Evolutionary conservation across 805 yeast species (phyloP), one percentile per base, ranked within the genome.

Genomic region (Cyberlindnera petersonii): DNA sequence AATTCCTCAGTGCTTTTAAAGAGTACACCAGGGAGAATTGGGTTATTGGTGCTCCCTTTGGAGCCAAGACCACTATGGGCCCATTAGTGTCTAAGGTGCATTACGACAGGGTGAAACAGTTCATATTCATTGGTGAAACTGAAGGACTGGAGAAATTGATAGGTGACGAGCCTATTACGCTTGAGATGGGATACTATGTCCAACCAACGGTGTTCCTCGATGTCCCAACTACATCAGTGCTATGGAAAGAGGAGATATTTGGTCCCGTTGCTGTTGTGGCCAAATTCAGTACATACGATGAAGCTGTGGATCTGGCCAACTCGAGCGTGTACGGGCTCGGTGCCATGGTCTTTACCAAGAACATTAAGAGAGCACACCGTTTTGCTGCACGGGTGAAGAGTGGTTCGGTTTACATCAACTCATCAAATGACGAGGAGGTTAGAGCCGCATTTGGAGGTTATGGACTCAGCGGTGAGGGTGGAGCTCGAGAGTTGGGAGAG

Each of bases 381-480:
- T 68, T 80, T 52, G 83, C 88, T 13, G 60, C 69, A 33, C 74
- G 73, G 27, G 59, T 82, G 40, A 72, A 77, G 49, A 77, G 84
- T 5, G 91, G 91, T 19, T 74, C 75, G 36, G 77, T 82, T 20
- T 82, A 83, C 76, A 65, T 82, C 53, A 82, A 82, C 62, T 71
- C 81, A 11, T 77, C 81, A 37, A 81, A 82, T 53, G 82, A 77
- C 49, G 76, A 78, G 52, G 79, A 77, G 53, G 61, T 70, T 48
- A 71, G 72, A 49, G 76, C 82, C 39, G 91, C 91, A 15, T 85
- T 85, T 60, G 94, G 94, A 32, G 94, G 94, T 28, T 82, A 77
- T 60, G 82, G 83, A 62, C 66, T 74, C 68, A 75, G 85, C 50
- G 95, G 95, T 49, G 71, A 82, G 44, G 94, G 94, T 44, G 42